Base-by-base conservation (phyloP, 2,329 filamentous ascomycete genomes). In the Alternaria sp. region DNA sequence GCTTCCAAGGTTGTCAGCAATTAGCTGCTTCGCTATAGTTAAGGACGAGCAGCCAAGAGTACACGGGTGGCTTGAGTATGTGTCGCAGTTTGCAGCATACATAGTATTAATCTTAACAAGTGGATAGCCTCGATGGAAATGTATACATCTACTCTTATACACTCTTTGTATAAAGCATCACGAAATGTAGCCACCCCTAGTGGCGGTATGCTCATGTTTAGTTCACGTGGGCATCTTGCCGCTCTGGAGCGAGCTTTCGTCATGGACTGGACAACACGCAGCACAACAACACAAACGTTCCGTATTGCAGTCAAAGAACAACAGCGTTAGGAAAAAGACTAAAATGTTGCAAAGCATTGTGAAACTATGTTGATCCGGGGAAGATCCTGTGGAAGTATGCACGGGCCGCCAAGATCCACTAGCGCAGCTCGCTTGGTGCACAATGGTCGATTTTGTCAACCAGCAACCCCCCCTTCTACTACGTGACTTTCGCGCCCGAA, bases 401-500 rank as follows among this genome's bases (percentile, higher is more conserved):
- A 53, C 49, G 49, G 49, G 37, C 49, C 49, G 49, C 49, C 49
- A 53, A 53, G 49, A 41, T n/a, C 37, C 14, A 41, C 49, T 53
- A 53, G 49, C 49, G 49, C 20, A 41, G 37, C 37, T 41, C 37
- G 37, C 37, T 41, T 41, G 37, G 37, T 41, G 37, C 37, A 41
- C 37, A 41, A 41, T 41, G 37, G 37, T 41, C 37, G 33, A 41
- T 10, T 41, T 37, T n/a, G 6, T 37, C 33, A 7, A 37, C 33
- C 3, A 41, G 15, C 33, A 41, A 41, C 33, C 37, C 37, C 37
- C 21, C 20, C 53, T 53, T 37, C 37, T 18, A 41, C 37, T 41
- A 41, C 72, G 66, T 72, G 75, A 73, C 67, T 70, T 72, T 73
- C 72, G 72, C 76, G 73, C 71, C 68, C 74, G 71, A 71, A 71